Conservation (phyloP, 164 flowering plant genomes). For the Stephania japonica region DNA sequence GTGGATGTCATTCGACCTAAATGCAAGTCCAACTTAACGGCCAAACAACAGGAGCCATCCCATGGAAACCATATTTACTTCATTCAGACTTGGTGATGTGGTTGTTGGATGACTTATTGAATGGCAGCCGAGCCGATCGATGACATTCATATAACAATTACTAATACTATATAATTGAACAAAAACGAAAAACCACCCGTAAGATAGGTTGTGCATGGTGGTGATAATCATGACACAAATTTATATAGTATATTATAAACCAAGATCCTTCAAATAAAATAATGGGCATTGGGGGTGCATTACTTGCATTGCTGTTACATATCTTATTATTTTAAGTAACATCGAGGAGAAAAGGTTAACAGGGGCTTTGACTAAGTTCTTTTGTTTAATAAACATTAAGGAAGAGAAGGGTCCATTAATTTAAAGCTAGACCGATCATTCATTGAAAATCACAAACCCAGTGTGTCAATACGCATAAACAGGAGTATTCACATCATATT, state of each 20-base stretch:
- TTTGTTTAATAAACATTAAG: background rate
- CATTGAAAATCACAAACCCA: too few relatives aligned
- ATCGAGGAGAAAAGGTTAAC: background rate
- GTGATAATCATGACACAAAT: background rate
- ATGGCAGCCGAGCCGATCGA: too few relatives aligned
- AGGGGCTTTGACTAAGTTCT: background rate
- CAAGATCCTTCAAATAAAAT: conserved; percentile 2
- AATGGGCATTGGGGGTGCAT: background rate
- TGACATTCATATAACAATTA: too few relatives aligned
- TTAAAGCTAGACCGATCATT: too few relatives aligned
- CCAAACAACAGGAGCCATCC: background rate
- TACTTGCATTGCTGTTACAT: background rate
- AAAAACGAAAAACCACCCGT: too few relatives aligned
- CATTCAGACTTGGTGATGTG: background rate
- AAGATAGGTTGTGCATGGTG: background rate
- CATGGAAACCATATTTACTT: too few relatives aligned
- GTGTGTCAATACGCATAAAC: too few relatives aligned
- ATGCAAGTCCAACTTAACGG: background rate
- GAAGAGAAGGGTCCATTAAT: background rate
- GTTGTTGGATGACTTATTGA: background rate
- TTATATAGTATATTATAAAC: background rate
- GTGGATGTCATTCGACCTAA: background rate
- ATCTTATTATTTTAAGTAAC: background rate
- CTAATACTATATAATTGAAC: too few relatives aligned
- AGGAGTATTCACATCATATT: too few relatives aligned